Base-by-base conservation (phyloP, 2,329 filamentous ascomycete genomes). In the Nectriaceae sp. region DNA sequence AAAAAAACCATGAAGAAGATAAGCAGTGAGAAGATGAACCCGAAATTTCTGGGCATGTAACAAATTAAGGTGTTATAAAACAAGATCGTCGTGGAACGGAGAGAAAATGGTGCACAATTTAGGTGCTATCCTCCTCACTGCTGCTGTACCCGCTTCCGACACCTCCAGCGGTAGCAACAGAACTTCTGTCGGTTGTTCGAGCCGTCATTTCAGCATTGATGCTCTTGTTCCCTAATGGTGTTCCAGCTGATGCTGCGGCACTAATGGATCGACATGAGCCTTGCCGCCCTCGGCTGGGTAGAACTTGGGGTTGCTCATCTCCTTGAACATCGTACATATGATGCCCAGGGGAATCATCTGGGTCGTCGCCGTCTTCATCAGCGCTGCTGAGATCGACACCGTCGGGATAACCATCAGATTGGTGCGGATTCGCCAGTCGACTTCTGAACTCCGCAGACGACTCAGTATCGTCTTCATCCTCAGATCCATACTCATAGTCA, bases 291-390 rank as follows among this genome's bases (percentile, higher is more conserved):
- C 57, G 53, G 8, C 47, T 62, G 19, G 59, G 59, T 5, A 62
- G 26, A 3, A 37, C 24, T 31, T 58, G 56, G 8, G 53, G 29
- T 5, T 24, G 31, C 3, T 22, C 39, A 6, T 58, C 54, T 16
- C 40, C 47, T 3, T 54, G 56, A 16, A 53, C 46, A 8, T 66
- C 64, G 35, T 69, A 66, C 54, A 71, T 71, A 15, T 60, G 52
- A 10, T 61, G 48, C 5, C 59, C 55, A 2, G 63, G 55, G 10
- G 68, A 67, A 11, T 69, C 63, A 5, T 72, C 69, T 2, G 67
- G 67, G n/a, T 71, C 69, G 18, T 70, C 70, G 3, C 68, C 69
- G 22, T 72, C 69, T 43, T 75, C 70, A 5, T 75, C 75, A 2
- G 66, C 70, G 5, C 73, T 76, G 38, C 61, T 70, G 22, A 73